Base-by-base conservation (phyloP, 2,329 filamentous ascomycete species). In the Camptophora hylomeconis region DNA sequence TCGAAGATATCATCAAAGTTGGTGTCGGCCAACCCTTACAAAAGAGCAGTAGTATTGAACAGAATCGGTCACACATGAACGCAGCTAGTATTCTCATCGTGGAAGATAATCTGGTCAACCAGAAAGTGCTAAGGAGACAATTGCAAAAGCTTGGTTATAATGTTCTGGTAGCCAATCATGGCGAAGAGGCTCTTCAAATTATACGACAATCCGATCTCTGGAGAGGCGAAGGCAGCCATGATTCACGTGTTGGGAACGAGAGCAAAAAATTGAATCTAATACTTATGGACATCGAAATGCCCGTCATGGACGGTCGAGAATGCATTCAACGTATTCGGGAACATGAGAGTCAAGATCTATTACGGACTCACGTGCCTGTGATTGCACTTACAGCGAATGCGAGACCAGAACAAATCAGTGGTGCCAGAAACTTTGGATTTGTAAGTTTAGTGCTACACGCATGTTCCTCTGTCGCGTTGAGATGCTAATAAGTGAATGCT, bases 281-380 rank as follows among this genome's bases (percentile, higher is more conserved):
- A 7, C 52, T 84, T 4, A 82, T 83, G 78, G 80, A 84, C 45
- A 62, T 82, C 26, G 78, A 83, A 45, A 84, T 84, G 79, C 79
- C 79, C 1, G 65, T 82, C 22, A 83, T 83, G 79, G 77, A 84
- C 44, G 80, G 80, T 20, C 69, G 80, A 50, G 76, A 75, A 3
- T 81, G 79, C 38, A 72, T 78, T 9, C 62, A 65, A 24, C 67
- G 61, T 35, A 83, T 86, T 31, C 66, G 80, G 14, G 65, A 75
- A 36, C 57, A 79, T 6, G 76, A 84, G 48, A 56, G 54, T 26
- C 60, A 68, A 28, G 72, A 70, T n/a, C 68, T 63, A 17, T 67
- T 80, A 26, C 24, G 18, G 2, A 9, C 20, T 2, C 40, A 41
- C 31, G 31, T 48, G 4, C 46, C 47, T 1, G 37, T 51, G 2